Conservation (phyloP, 768 basidiomycete species). For the Phylloporus rhodoxanthus region DNA sequence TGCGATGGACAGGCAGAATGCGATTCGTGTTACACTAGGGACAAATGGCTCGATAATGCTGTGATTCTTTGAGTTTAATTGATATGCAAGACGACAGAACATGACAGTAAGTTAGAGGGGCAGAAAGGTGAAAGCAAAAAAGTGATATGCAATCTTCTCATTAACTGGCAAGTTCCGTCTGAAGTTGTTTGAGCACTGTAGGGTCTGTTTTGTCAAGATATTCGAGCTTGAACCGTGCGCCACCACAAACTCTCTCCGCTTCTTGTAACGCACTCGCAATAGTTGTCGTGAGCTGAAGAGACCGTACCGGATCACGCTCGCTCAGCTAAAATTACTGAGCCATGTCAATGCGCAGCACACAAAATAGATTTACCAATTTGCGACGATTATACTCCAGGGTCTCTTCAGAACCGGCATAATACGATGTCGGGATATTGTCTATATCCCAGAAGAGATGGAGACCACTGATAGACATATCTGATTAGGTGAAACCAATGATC, state of each 20-base stretch:
- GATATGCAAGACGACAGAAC: slow-evolving; percentile 2
- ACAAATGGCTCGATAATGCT: slow-evolving; percentile 5
- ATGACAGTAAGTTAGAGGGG: neutral
- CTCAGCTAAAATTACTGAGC: slow-evolving; percentile 47
- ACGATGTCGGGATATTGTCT: slow-evolving; percentile 49
- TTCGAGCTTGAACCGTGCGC: slow-evolving; percentile 52
- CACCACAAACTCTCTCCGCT: slow-evolving; percentile 56
- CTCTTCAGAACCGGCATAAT: slow-evolving; percentile 59
- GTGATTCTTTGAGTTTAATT: neutral
- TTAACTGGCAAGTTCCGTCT: slow-evolving; percentile 38
- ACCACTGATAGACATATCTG: slow-evolving; percentile 13
- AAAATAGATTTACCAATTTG: slow-evolving; percentile 46
- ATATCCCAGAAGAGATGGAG: slow-evolving; percentile 69
- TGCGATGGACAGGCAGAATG: slow-evolving; percentile 40
- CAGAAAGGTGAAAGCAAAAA: neutral
- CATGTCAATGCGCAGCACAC: slow-evolving; percentile 1
- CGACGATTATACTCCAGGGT: slow-evolving; percentile 76
- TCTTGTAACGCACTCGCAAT: slow-evolving; percentile 55
- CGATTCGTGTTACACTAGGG: slow-evolving; percentile 34
- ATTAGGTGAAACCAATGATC: neutral
- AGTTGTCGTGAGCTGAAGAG: slow-evolving; percentile 53
- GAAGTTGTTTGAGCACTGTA: slow-evolving; percentile 66
- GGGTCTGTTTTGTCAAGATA: slow-evolving; percentile 69
- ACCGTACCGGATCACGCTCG: slow-evolving; percentile 68
- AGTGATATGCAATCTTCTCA: neutral